Percentiles rank a stretch among this genome's conserved stretches.
Evolutionary conservation across 225 moss, liverwort and hornwort genomes (phyloP).

Genomic region (Marchantia polymorpha): DNA sequence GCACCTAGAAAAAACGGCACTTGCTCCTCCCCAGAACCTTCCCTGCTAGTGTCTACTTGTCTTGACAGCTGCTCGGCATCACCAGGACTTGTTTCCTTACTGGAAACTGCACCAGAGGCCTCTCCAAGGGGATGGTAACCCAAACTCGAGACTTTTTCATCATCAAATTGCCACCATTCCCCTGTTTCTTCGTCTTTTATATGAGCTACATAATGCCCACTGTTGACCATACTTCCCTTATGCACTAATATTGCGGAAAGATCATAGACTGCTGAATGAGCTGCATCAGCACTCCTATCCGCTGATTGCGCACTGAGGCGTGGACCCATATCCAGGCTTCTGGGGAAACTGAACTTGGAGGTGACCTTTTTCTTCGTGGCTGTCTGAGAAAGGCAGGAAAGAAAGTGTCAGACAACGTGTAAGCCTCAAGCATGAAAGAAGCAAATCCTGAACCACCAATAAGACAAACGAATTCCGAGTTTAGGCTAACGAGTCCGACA

Average conservation of each 20-base stretch:
- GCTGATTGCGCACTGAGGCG: slow-evolving; percentile 46
- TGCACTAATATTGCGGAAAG: slow-evolving; percentile 93
- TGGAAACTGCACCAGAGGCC: slow-evolving; percentile 41
- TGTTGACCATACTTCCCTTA: slow-evolving; percentile 96
- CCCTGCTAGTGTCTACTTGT: slow-evolving; percentile 47
- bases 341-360: slow-evolving; percentile 94
- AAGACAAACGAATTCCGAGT: background rate
- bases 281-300: slow-evolving; percentile 39
- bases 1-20: slow-evolving; percentile 30
- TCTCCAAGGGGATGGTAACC: slow-evolving; percentile 98
- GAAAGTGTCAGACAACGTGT: background rate
- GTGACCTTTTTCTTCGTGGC: slow-evolving; percentile 98
- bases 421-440: background rate
- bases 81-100: slow-evolving; percentile 51
- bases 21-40: slow-evolving; percentile 52
- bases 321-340: slow-evolving; percentile 78
- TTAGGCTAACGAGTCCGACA: background rate
- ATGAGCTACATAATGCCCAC: slow-evolving; percentile 98
- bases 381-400: slow-evolving; percentile 51
- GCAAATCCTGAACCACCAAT: background rate
- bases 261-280: slow-evolving; percentile 54
- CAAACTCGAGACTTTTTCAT: slow-evolving; percentile 91
- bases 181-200: slow-evolving; percentile 87
- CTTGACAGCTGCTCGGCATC: slow-evolving; percentile 45
- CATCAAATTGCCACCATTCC: slow-evolving; percentile 99